Evolutionary conservation across 2,329 filamentous ascomycete species (phyloP).

Genomic region (Neocatenulostroma microsporum): DNA sequence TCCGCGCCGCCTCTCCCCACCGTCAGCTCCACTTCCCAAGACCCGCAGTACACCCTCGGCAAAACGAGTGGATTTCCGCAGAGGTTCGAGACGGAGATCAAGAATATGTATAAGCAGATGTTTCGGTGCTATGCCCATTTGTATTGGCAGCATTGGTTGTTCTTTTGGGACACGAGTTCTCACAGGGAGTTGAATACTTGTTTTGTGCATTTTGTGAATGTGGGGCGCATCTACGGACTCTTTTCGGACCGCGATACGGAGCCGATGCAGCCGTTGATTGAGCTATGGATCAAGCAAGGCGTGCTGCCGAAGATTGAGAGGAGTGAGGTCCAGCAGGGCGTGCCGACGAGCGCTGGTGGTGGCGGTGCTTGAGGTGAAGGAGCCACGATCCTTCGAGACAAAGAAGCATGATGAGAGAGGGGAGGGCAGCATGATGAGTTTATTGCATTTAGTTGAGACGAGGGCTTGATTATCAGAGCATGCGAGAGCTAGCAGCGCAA

Average conservation of each 20-base stretch:
- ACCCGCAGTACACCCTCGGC: constrained; percentile 68
- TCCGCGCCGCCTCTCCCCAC: constrained; percentile 50
- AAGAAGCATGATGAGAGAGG: too few relatives aligned
- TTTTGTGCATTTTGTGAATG: constrained; percentile 48
- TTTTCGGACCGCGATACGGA: constrained; percentile 84
- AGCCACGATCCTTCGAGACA: too few relatives aligned
- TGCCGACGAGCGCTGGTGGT: too few relatives aligned
- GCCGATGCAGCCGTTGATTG: constrained; percentile 90
- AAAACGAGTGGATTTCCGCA: constrained; percentile 67
- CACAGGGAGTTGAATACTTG: constrained; percentile 48
- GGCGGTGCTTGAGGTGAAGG: neutral
- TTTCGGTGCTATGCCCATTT: constrained; percentile 48
- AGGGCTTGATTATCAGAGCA: too few relatives aligned
- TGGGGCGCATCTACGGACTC: constrained; percentile 68
- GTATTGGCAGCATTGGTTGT: constrained; percentile 46
- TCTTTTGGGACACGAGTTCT: constrained; percentile 43
- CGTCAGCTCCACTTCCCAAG: constrained; percentile 31
- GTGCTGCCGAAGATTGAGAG: constrained; percentile 56
- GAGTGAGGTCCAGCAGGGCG: neutral
- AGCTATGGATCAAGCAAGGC: constrained; percentile 83
- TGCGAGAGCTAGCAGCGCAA: too few relatives aligned
- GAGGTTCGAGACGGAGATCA: constrained; percentile 63
- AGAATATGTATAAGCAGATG: constrained; percentile 53
- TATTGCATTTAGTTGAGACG: too few relatives aligned
- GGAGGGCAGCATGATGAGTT: too few relatives aligned